These are phyloP conservation scores for Morella rubra DNA, from an alignment of 306 rosid genomes.

Conservation along the genomic window DNA sequence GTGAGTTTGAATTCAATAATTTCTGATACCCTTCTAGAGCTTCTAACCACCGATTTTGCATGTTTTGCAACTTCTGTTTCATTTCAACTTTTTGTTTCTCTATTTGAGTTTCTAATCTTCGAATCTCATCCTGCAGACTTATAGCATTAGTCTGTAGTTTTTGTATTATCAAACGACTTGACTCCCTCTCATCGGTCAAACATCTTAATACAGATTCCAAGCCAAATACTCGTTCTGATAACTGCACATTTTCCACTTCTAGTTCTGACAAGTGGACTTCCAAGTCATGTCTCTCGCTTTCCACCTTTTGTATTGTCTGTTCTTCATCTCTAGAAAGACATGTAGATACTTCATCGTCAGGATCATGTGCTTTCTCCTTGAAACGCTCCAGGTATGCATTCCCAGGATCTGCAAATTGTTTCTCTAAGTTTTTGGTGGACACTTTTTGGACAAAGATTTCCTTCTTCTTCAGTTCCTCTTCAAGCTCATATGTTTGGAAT, in stretches of 20 bases:
- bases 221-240: constrained; percentile 37
- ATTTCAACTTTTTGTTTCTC: constrained; percentile 34
- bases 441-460: constrained; percentile 2
- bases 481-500: constrained; percentile 2
- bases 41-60: constrained; percentile 36
- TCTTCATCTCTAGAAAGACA: no score
- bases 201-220: constrained; percentile 51
- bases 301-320: no score
- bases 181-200: constrained; percentile 45
- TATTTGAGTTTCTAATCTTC: constrained; percentile 36
- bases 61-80: constrained; percentile 25
- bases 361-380: no score
- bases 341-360: no score
- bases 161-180: constrained; percentile 41
- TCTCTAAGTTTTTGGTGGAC: neutral
- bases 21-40: constrained; percentile 41
- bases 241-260: constrained; percentile 47
- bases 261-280: constrained; percentile 40
- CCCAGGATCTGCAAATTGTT: neutral
- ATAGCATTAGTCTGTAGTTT: constrained; percentile 31
- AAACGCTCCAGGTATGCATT: neutral
- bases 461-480: constrained; percentile 9
- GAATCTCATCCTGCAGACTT: constrained; percentile 41
- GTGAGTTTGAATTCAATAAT: constrained; percentile 29
- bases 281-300: constrained; percentile 32